Conservation (phyloP, 495 filamentous ascomycete species). For the Wilcoxina mikolae region DNA sequence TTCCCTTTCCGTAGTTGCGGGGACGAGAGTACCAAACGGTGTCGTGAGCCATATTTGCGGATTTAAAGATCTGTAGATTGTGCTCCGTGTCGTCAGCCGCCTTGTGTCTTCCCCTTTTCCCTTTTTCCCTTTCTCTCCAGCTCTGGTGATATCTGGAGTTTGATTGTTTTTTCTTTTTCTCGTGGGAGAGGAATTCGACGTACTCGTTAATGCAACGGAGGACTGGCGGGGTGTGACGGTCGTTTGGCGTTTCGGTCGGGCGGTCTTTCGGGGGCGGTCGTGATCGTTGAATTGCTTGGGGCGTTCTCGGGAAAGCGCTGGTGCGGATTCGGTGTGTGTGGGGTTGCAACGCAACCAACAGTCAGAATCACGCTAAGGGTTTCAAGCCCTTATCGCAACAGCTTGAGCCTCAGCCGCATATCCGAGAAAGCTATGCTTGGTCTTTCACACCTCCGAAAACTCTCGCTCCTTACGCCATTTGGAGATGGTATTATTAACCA, state of each 20-base stretch:
- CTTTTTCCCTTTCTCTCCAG: too few species aligned
- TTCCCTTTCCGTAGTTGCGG: constrained; percentile 88
- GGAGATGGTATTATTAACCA: too few species aligned
- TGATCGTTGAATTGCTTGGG: too few species aligned
- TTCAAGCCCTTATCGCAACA: background rate
- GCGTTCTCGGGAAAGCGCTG: too few species aligned
- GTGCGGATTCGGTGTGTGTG: background rate
- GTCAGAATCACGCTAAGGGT: background rate
- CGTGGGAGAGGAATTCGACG: background rate
- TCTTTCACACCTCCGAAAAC: too few species aligned
- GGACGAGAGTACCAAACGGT: constrained; percentile 98
- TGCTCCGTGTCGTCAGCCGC: background rate
- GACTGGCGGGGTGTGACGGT: background rate
- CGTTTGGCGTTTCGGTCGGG: constrained; percentile 2
- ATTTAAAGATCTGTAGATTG: constrained; percentile 5
- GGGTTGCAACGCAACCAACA: background rate
- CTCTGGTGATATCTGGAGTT: too few species aligned
- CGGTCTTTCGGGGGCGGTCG: background rate
- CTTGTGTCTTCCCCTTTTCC: too few species aligned
- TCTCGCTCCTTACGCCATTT: too few species aligned
- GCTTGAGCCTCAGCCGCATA: background rate
- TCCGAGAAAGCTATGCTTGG: too few species aligned
- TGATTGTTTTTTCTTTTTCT: too few species aligned
- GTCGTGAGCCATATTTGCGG: constrained; percentile 87
- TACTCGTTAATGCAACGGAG: constrained; percentile 3